A percentile compares a stretch with the other conserved stretches of the same genome.
These are phyloP conservation scores for Backusella sp. DNA, from an alignment of 192 early-diverging fungal species.

Conservation along the genomic window DNA sequence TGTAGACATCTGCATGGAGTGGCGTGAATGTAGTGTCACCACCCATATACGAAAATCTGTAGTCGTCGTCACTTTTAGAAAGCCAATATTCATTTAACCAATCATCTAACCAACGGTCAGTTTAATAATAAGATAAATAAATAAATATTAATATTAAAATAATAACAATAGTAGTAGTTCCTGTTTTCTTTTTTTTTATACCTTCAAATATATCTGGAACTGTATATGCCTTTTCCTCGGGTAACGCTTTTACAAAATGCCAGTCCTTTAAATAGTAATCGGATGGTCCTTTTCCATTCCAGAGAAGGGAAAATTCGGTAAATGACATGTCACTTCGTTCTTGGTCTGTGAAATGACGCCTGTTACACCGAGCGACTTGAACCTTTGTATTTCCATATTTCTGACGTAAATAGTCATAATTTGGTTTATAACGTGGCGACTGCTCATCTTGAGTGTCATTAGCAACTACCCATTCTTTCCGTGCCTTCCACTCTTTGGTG, in stretches of 20 bases:
- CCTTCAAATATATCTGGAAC: slow-evolving; percentile 50
- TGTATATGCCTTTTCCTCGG: slow-evolving; percentile 37
- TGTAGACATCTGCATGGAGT: slow-evolving; percentile 75
- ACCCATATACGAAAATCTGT: slow-evolving; percentile 73
- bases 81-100: slow-evolving; percentile 72
- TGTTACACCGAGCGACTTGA: slow-evolving; percentile 61
- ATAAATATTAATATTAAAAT: not conserved
- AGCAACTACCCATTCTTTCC: slow-evolving; percentile 54
- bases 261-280: slow-evolving; percentile 69
- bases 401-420: slow-evolving; percentile 41
- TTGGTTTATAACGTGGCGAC: slow-evolving; percentile 27
- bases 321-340: slow-evolving; percentile 55
- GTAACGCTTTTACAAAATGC: slow-evolving; percentile 56
- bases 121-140: slow-evolving; percentile 7
- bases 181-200: slow-evolving; percentile 12
- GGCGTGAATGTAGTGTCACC: slow-evolving; percentile 70
- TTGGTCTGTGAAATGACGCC: slow-evolving; percentile 62
- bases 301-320: slow-evolving; percentile 51
- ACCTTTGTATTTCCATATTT: slow-evolving; percentile 45
- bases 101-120: slow-evolving; percentile 44
- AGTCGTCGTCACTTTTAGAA: slow-evolving; percentile 59
- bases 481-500: slow-evolving; percentile 51
- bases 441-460: slow-evolving; percentile 12
- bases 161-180: not conserved
- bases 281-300: slow-evolving; percentile 31